Evolutionary conservation across 78 protist species (phyloP).

Genomic region (Dictyostelium capitatum): DNA sequence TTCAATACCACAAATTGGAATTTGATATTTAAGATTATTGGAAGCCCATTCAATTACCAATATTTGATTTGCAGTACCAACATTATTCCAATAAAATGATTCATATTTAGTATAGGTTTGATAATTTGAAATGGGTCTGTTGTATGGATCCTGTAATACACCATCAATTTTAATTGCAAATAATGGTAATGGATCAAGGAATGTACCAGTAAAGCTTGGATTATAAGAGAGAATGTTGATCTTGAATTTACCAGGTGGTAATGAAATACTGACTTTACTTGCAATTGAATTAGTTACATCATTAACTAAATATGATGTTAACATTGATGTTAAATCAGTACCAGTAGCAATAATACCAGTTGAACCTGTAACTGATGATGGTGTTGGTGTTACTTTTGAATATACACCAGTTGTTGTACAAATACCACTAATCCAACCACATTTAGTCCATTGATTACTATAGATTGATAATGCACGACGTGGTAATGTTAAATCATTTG

Average conservation of each 20-base stretch:
- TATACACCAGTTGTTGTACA: not conserved
- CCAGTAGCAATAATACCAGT: not conserved
- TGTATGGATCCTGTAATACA: not conserved
- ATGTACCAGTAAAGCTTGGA: not conserved
- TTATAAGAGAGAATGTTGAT: not conserved
- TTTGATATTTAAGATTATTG: not conserved
- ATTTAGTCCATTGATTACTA: conserved; percentile 4
- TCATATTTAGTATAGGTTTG: not conserved
- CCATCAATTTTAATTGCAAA: not conserved
- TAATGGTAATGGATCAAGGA: not conserved
- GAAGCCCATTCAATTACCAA: not conserved
- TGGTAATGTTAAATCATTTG: not conserved
- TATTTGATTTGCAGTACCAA: not conserved
- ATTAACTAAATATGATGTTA: not conserved
- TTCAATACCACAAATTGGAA: not conserved
- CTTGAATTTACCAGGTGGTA: not conserved
- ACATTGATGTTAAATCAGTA: not conserved
- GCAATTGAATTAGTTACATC: not conserved
- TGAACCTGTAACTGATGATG: not conserved
- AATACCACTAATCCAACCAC: not conserved
- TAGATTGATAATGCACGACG: not conserved
- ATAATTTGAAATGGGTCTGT: not conserved
- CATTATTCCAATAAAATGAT: not conserved
- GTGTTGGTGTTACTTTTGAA: not conserved
- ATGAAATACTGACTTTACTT: not conserved